Conservation (phyloP, 2,329 filamentous ascomycete species). For the Pezicula radicicola region DNA sequence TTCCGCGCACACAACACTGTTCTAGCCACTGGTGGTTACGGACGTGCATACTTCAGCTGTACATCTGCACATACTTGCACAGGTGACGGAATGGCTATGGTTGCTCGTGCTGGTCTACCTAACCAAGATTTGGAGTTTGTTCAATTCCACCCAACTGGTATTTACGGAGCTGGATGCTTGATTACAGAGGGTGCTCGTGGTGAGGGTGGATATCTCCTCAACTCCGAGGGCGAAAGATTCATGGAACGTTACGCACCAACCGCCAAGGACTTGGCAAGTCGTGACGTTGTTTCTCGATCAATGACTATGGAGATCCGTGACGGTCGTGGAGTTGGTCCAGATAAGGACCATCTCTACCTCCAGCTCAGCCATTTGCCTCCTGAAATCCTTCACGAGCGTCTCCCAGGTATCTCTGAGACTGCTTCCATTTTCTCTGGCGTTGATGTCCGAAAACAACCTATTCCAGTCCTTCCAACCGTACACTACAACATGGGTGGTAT, state of each 20-base stretch:
- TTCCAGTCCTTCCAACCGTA: constrained; percentile 92
- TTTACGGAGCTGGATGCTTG: constrained; percentile 96
- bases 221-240: constrained; percentile 97
- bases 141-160: constrained; percentile 98
- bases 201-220: constrained; percentile 96
- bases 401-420: constrained; percentile 98
- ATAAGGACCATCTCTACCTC: constrained; percentile 98
- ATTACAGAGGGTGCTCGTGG: constrained; percentile 98
- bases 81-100: constrained; percentile 99
- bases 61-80: constrained; percentile 98
- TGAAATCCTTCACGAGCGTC: constrained; percentile 90
- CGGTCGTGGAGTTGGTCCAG: constrained; percentile 91
- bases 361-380: constrained; percentile 93
- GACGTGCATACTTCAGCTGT: constrained; percentile 96
- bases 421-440: constrained; percentile 96
- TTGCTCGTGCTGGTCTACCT: constrained; percentile 92
- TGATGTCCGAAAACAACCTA: constrained; percentile 95
- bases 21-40: constrained; percentile 94
- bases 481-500: constrained; percentile 99
- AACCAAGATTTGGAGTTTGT: constrained; percentile 99
- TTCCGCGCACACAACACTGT: constrained; percentile 98
- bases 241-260: constrained; percentile 99
- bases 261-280: constrained; percentile 93
- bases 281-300: constrained; percentile 93
- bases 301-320: constrained; percentile 99